Evolutionary conservation across 2,329 filamentous ascomycete species (phyloP), one percentile per base, ranked within the genome.

Genomic region (Alternaria sp.): DNA sequence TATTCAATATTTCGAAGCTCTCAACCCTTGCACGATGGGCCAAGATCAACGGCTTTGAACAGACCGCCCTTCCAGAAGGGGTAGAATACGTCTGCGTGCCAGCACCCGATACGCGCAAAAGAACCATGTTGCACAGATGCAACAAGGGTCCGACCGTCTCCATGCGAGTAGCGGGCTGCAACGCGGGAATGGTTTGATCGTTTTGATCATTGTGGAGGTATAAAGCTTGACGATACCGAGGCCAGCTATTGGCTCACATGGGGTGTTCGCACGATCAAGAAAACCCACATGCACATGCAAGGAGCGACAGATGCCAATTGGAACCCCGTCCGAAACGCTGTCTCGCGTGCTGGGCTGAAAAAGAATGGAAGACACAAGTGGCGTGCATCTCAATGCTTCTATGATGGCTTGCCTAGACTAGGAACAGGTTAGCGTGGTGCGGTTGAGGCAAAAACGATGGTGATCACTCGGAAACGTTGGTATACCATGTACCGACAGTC

Each of bases 391-490:
- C 15, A 19, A 21, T 17, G 54, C 53, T 49, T 49, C 12, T 46
- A 26, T 53, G 26, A n/a, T 58, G 23, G 40, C 32, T 19, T 21
- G 30, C 36, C 36, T 62, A 56, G 23, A 19, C 55, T 56, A 53
- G 32, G 59, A 57, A 65, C 32, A 62, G 59, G 49, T 26, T 63
- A 65, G 62, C 23, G 56, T 21, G 5, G 12, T 45, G 46, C 46
- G 44, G 30, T 40, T 12, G 17, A 19, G 47, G 43, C 46, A 55
- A 30, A 44, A n/a, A 28, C 11, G 21, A 19, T 43, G 62, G 36
- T 43, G 56, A 63, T 59, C 51, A 43, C n/a, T 59, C 52, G 62
- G 50, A 59, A 62, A 52, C 50, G 40, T 54, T 53, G 55, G 46
- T 6, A 44, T 59, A 21, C 49, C 40, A 6, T 44, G 57, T 54